Evolutionary conservation across 441 rosid species (phyloP).

Genomic region (Adansonia rubrostipa): DNA sequence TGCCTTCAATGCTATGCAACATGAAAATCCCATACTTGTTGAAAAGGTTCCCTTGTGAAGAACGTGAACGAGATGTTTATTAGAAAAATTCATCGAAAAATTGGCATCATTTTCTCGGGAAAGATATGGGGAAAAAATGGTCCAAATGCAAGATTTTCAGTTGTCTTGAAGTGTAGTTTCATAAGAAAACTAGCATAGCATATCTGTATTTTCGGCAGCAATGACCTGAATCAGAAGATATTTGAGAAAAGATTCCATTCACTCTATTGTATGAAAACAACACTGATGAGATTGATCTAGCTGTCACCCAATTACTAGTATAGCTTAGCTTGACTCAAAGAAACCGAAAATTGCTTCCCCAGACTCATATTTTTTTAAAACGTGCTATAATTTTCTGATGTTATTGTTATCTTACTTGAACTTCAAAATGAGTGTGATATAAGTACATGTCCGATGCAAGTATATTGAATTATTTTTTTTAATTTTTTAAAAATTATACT

Average conservation of each 20-base stretch:
- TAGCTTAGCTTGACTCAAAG: background rate
- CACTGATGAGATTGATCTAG: background rate
- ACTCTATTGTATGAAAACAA: background rate
- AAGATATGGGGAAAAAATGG: too few species aligned
- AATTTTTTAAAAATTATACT: too few species aligned
- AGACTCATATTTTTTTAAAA: background rate
- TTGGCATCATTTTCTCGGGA: too few species aligned
- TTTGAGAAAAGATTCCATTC: background rate
- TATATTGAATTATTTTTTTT: too few species aligned
- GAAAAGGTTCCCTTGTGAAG: background rate
- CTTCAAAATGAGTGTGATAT: background rate
- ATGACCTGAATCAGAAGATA: background rate
- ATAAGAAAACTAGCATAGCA: too few species aligned
- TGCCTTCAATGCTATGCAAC: conserved; percentile 32
- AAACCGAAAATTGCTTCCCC: background rate
- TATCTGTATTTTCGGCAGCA: background rate
- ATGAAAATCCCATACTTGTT: background rate
- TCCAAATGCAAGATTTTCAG: background rate
- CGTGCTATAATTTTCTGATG: too few species aligned
- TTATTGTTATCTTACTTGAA: background rate
- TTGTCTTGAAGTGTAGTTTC: background rate
- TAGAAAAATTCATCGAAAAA: background rate
- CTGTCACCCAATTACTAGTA: background rate
- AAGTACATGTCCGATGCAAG: background rate
- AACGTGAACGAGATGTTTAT: conserved; percentile 16